These are phyloP conservation scores for Tephrocybe sp. DNA, from an alignment of 768 basidiomycete genomes.

Conservation along the genomic window DNA sequence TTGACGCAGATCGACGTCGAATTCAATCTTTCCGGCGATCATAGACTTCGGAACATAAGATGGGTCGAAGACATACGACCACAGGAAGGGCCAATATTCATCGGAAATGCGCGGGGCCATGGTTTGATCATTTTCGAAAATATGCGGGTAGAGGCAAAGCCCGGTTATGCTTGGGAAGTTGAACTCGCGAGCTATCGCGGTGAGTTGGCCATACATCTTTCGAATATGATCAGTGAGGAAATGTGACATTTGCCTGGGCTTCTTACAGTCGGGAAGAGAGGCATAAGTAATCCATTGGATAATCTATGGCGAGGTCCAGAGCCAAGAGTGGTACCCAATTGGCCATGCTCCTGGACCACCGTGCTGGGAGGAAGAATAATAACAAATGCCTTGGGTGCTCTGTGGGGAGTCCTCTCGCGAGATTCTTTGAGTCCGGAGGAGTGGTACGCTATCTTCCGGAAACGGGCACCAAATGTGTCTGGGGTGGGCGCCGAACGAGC, in stretches of 20 bases:
- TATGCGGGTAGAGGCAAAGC: constrained; percentile 75
- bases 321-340: constrained; percentile 55
- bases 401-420: constrained; percentile 37
- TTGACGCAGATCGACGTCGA: constrained; percentile 74
- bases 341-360: constrained; percentile 56
- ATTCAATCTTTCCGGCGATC: constrained; percentile 79
- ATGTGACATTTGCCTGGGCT: neutral
- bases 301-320: constrained; percentile 59
- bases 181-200: constrained; percentile 78
- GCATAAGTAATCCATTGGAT: constrained; percentile 70
- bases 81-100: constrained; percentile 73
- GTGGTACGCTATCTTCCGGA: constrained; percentile 54
- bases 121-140: constrained; percentile 50
- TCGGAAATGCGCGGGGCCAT: constrained; percentile 74
- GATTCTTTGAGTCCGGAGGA: constrained; percentile 42
- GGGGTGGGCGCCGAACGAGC: constrained; percentile 19
- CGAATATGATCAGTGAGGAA: too few species aligned
- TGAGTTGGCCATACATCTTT: constrained; percentile 77
- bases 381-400: constrained; percentile 52
- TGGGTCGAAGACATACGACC: constrained; percentile 57
- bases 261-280: constrained; percentile 67
- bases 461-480: constrained; percentile 32
- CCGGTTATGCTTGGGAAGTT: constrained; percentile 76
- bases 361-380: constrained; percentile 64
- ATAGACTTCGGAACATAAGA: constrained; percentile 41